Evolutionary conservation across 805 yeast species (phyloP).

Genomic region (Pichia deserticola): DNA sequence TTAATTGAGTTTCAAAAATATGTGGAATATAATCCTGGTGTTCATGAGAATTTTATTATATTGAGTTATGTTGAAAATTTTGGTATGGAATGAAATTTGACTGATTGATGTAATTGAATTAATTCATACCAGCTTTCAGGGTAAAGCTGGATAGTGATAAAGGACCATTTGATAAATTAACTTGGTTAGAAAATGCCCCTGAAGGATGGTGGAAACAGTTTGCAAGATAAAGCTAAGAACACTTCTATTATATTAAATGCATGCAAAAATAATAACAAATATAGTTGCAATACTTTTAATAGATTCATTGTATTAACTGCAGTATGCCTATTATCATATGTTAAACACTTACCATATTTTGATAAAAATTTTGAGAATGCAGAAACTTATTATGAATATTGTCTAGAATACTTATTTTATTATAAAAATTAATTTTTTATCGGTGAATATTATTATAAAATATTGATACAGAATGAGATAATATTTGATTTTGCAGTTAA

Average conservation of each 20-base stretch:
- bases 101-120: no score
- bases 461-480: not conserved
- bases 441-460: not conserved
- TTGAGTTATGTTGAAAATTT: no score
- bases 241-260: not conserved
- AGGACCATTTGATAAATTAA: conserved; percentile 1
- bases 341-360: not conserved
- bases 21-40: no score
- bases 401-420: not conserved
- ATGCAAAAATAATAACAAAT: not conserved
- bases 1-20: no score
- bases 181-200: not conserved
- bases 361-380: not conserved
- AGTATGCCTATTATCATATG: not conserved
- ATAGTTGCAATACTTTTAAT: not conserved
- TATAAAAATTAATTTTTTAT: not conserved
- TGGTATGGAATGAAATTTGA: no score
- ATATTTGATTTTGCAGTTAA: conserved; percentile 1
- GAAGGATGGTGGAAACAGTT: not conserved
- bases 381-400: not conserved
- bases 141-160: conserved; percentile 1
- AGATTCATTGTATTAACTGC: not conserved
- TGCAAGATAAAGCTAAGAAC: not conserved
- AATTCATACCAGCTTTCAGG: no score
- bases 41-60: no score